A percentile compares a stretch with the other conserved stretches of the same genome.
These are phyloP conservation scores for Sugiyamaella mastotermitis DNA, from an alignment of 805 yeast species.

Conservation along the genomic window DNA sequence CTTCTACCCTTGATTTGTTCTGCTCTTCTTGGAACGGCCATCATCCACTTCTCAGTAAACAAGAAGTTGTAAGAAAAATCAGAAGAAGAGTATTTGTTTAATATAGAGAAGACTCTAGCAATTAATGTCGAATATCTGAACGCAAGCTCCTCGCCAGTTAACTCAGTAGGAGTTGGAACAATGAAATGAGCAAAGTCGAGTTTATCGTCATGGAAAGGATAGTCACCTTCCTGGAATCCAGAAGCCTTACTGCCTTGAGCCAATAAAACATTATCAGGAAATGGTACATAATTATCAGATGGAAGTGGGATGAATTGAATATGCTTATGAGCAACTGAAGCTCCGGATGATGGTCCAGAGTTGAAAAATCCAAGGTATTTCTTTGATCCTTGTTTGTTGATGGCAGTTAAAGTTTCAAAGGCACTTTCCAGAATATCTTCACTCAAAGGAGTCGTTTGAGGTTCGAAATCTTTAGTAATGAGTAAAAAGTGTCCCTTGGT, in stretches of 20 bases:
- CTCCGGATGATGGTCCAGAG: conserved; percentile 83
- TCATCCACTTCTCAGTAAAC: conserved; percentile 77
- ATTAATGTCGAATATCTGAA: conserved; percentile 66
- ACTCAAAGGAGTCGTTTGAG: conserved; percentile 66
- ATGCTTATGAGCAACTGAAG: conserved; percentile 93
- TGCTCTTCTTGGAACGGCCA: conserved; percentile 74
- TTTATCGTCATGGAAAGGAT: conserved; percentile 56
- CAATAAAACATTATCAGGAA: conserved; percentile 17
- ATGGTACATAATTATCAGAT: conserved; percentile 38
- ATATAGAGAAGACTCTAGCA: conserved; percentile 62
- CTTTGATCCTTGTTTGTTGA: conserved; percentile 39
- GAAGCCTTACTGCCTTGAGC: conserved; percentile 1
- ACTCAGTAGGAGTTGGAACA: conserved; percentile 52
- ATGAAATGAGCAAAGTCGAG: conserved; percentile 79
- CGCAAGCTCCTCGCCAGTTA: conserved; percentile 52
- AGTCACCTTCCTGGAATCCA: conserved; percentile 29
- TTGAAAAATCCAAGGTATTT: conserved; percentile 81
- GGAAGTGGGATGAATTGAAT: conserved; percentile 80
- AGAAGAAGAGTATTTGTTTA: conserved; percentile 35
- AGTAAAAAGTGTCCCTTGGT: conserved; percentile 71
- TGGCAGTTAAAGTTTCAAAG: conserved; percentile 45
- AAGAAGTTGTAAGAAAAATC: conserved; percentile 67
- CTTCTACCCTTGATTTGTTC: conserved; percentile 43
- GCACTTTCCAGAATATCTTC: conserved; percentile 64
- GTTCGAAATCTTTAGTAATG: conserved; percentile 66